Evolutionary conservation across 2,329 filamentous ascomycete genomes (phyloP).

Genomic region (Sporothrix curviconia): DNA sequence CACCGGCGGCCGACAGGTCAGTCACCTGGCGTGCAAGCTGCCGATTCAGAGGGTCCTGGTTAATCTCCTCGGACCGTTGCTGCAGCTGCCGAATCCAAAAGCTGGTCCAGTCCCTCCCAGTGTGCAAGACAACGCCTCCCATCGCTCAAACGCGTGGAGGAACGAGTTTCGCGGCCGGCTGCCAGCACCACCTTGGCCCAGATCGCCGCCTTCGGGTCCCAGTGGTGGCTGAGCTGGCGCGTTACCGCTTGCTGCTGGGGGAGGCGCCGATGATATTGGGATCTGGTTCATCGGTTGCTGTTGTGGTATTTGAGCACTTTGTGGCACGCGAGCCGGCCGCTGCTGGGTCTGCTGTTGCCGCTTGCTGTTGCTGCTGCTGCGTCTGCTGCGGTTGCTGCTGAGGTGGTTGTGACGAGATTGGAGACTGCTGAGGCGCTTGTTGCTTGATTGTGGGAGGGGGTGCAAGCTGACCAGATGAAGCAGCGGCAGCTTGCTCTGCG

Average conservation of each 20-base stretch:
- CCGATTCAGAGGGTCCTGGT: constrained; percentile 72
- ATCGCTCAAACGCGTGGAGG: constrained; percentile 93
- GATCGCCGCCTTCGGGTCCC: constrained; percentile 26
- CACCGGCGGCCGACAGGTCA: constrained; percentile 92
- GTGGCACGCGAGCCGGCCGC: constrained; percentile 11
- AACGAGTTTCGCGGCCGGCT: constrained; percentile 61
- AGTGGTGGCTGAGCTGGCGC: background rate
- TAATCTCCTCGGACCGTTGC: constrained; percentile 80
- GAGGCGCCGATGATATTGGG: background rate
- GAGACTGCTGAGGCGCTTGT: constrained; percentile 14
- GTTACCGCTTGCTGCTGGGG: background rate
- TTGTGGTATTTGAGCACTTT: background rate
- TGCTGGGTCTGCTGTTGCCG: constrained; percentile 8
- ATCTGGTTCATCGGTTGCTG: background rate
- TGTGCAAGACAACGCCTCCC: constrained; percentile 95
- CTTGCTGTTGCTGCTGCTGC: constrained; percentile 10
- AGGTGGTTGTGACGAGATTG: constrained; percentile 9
- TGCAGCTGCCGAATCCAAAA: constrained; percentile 95
- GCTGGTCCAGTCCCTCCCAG: constrained; percentile 93
- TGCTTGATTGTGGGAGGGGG: constrained; percentile 11
- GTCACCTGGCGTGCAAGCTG: constrained; percentile 92
- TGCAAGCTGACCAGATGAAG: constrained; percentile 12
- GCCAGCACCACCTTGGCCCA: constrained; percentile 24
- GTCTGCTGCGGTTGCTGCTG: constrained; percentile 9
- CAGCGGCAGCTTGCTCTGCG: constrained; percentile 21